phyloP scores from a whole-genome alignment of 441 rosid genomes.

The Euphorbia schlechtendalii region DNA sequence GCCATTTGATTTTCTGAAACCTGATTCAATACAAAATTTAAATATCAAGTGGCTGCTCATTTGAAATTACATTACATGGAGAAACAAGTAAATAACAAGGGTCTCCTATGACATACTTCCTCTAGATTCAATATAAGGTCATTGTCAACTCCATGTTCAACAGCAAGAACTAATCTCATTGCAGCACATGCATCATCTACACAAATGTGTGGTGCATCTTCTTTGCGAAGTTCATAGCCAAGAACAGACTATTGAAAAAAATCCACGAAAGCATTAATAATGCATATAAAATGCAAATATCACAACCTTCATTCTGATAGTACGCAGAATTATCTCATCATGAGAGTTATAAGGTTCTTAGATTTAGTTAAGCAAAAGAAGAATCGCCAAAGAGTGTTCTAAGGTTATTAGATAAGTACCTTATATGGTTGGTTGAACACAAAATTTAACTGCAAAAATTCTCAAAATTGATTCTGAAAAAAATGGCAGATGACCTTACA shows the following conservation, averaged over 20 bases:
- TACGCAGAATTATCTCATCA: too few species aligned
- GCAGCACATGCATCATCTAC: slow-evolving; percentile 80
- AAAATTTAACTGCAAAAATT: too few species aligned
- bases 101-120: slow-evolving; percentile 35
- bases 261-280: slow-evolving; percentile 9
- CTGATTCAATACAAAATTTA: slow-evolving; percentile 27
- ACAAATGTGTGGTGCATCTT: slow-evolving; percentile 70
- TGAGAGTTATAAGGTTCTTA: too few species aligned
- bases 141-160: slow-evolving; percentile 47
- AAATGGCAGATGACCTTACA: slow-evolving; percentile 54
- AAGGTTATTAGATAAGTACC: too few species aligned
- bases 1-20: slow-evolving; percentile 36
- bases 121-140: slow-evolving; percentile 27
- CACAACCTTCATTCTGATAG: not conserved
- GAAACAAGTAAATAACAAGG: not conserved
- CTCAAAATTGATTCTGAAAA: not conserved
- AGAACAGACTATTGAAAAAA: slow-evolving; percentile 46
- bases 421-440: too few species aligned
- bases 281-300: slow-evolving; percentile 16
- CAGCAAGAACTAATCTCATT: slow-evolving; percentile 81
- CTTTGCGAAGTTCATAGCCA: slow-evolving; percentile 58
- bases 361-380: not conserved
- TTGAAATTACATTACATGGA: not conserved
- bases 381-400: not conserved
- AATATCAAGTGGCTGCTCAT: not conserved